Base-by-base conservation (phyloP, 78 protist genomes). In the Tieghemostelium lacteum region DNA sequence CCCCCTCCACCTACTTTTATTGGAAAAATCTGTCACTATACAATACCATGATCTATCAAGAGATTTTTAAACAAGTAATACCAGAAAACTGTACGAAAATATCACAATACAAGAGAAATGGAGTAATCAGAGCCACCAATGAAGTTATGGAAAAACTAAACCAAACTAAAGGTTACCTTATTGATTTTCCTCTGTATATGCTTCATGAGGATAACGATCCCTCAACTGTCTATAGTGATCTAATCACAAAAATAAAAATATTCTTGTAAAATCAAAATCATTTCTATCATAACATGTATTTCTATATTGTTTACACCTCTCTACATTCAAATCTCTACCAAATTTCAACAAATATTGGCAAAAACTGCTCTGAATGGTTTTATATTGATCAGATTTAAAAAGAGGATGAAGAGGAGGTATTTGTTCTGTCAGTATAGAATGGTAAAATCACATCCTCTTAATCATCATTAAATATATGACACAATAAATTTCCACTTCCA, bases 1-100 rank as follows among this genome's bases (percentile, higher is more conserved):
- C 52, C 26, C 29, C 29, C 10, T 26, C 63, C 3, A 69, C 91
- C 50, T 83, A 69, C n/a, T 16, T 40, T 42, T 28, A 69, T 50
- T 83, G 91, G 91, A 50, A 55, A 58, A 37, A 40, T 37, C 55
- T 37, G 16, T 33, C 91, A 36, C 5, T 10, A 29, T 22, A 31
- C 16, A 83, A 83, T 63, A 54, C 91, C 10, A 34, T 34, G 0
- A 69, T 83, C 45, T 83, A 69, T 39, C 52, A 69, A 45, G 75
- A 52, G 6, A 45, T 63, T 6, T 83, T 83, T 69, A 71, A 71
- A 19, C 55, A 52, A 0, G 50, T 31, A 0, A 86, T 86, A 1
- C 93, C 93, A 16, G 85, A 73, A 5, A 86, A 61, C 63, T 74
- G 93, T 31, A n/a, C 64, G 0, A 73, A 52, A 64, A 73, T 69